phyloP scores from a whole-genome alignment of 495 filamentous ascomycete genomes.

The Tetracladium marchalianum region DNA sequence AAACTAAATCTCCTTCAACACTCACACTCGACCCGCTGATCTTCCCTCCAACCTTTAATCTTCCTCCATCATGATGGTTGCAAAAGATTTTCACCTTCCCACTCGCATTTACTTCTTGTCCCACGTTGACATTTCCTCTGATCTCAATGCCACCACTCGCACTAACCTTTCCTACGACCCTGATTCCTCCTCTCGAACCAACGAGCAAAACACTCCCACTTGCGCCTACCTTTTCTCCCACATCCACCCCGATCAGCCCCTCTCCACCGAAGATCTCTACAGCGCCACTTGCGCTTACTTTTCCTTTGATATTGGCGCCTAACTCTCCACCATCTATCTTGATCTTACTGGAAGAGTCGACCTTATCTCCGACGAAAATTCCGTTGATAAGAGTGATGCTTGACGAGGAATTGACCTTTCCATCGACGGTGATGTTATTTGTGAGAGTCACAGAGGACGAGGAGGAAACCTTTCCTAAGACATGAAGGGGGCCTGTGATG shows the following conservation, averaged over 20 bases:
- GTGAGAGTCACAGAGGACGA: slow-evolving; percentile 1
- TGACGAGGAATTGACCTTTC: slow-evolving; percentile 6
- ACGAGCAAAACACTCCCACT: slow-evolving; percentile 1
- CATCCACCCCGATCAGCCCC: neutral
- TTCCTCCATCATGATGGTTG: neutral
- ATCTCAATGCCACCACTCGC: slow-evolving; percentile 7
- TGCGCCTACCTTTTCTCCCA: slow-evolving; percentile 7
- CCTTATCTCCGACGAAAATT: slow-evolving; percentile 8
- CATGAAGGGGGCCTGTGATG: slow-evolving; percentile 6
- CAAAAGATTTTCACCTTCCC: neutral
- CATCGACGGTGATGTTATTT: slow-evolving; percentile 6
- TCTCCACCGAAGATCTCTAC: neutral
- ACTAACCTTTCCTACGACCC: slow-evolving; percentile 4
- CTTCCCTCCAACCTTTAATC: slow-evolving; percentile 2
- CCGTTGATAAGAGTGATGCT: slow-evolving; percentile 1
- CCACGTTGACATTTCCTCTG: slow-evolving; percentile 8
- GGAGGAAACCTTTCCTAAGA: slow-evolving; percentile 6
- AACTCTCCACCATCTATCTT: slow-evolving; percentile 7
- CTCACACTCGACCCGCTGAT: neutral
- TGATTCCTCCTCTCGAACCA: slow-evolving; percentile 4
- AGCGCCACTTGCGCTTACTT: neutral
- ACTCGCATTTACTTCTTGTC: slow-evolving; percentile 1
- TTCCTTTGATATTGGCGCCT: slow-evolving; percentile 2
- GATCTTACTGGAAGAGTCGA: slow-evolving; percentile 3
- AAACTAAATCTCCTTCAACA: slow-evolving; percentile 6